Percentiles rank a stretch among this genome's conserved stretches.
Evolutionary conservation across 345 rosid genomes (phyloP).

Genomic region (Eucalyptus shirleyi): DNA sequence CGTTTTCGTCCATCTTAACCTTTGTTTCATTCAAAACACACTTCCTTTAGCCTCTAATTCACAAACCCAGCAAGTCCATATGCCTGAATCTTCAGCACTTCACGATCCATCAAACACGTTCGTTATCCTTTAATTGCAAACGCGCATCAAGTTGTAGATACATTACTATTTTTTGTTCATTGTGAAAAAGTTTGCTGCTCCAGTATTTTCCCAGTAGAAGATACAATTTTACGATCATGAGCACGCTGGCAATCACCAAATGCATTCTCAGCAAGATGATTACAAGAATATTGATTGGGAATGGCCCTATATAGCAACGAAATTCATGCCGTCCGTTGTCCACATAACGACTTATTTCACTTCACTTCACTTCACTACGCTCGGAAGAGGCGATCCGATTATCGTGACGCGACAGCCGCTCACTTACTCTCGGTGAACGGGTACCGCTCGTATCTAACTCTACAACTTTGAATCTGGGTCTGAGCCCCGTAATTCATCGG

Average conservation of each 20-base stretch:
- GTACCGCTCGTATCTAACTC: neutral
- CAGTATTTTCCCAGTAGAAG: neutral
- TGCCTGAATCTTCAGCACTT: neutral
- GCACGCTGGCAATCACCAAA: neutral
- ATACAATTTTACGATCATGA: neutral
- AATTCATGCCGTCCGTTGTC: neutral
- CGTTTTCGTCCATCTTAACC: neutral
- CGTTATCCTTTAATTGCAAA: neutral
- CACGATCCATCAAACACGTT: neutral
- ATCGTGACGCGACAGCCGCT: rapidly evolving
- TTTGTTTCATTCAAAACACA: neutral
- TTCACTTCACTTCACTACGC: neutral
- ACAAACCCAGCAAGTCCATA: neutral
- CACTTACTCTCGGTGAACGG: neutral
- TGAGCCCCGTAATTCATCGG: neutral
- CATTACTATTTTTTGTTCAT: neutral
- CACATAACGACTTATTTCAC: neutral
- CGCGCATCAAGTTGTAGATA: neutral
- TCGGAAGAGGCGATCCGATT: neutral
- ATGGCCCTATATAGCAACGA: neutral
- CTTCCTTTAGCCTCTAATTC: neutral
- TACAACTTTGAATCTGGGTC: neutral
- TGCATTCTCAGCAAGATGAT: neutral
- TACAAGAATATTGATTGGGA: neutral
- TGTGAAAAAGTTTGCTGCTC: neutral